Evolutionary conservation across 768 basidiomycete genomes (phyloP).

Genomic region (Calocera viscosa): DNA sequence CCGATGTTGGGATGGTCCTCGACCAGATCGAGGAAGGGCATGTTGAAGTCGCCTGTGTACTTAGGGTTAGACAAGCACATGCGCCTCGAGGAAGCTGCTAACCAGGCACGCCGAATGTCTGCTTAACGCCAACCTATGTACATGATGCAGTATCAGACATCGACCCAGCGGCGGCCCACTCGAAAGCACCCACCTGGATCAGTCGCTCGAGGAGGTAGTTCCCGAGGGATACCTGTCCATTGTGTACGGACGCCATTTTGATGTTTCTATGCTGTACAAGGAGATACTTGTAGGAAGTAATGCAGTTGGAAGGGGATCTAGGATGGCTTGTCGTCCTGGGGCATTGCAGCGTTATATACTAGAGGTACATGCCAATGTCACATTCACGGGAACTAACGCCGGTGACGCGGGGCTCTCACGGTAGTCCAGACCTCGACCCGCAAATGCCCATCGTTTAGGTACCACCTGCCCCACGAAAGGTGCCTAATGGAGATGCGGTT

Average conservation of each 20-base stretch:
- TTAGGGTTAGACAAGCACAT: background rate
- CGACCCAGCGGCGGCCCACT: background rate
- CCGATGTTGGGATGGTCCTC: constrained; percentile 61
- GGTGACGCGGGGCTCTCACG: background rate
- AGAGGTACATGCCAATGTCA: background rate
- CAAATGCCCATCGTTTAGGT: background rate
- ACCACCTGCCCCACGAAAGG: background rate
- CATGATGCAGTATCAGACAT: background rate
- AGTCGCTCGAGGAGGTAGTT: constrained; percentile 26
- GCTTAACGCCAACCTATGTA: constrained; percentile 33
- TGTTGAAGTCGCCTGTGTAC: background rate
- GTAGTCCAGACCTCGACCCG: background rate
- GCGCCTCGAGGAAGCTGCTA: constrained; percentile 66
- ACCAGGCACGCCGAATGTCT: constrained; percentile 77
- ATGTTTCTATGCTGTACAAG: background rate
- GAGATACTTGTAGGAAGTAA: background rate
- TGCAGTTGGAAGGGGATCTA: background rate
- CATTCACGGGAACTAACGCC: background rate
- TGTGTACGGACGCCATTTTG: background rate
- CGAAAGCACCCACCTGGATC: constrained; percentile 16
- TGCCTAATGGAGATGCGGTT: too few relatives aligned
- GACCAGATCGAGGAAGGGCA: constrained; percentile 49
- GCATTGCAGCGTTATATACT: background rate
- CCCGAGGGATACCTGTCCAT: constrained; percentile 23
- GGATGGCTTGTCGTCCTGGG: background rate